phyloP scores from a whole-genome alignment of 2,329 filamentous ascomycete genomes.

The Alternaria consortialis region DNA sequence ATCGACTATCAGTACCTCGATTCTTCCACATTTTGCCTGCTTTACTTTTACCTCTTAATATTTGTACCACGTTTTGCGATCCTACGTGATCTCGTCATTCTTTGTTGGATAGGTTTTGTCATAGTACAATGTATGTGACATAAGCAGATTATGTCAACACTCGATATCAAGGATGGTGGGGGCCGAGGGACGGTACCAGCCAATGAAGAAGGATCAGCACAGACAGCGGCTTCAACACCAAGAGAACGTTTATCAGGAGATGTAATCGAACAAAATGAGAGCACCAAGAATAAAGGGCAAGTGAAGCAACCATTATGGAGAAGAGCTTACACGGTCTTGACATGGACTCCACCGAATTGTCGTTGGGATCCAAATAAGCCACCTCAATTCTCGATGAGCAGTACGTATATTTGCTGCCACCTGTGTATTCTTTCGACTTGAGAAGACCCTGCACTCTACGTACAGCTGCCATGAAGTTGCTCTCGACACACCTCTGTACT shows the following conservation, averaged over 20 bases:
- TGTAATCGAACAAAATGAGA: neutral
- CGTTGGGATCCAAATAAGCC: conserved; percentile 73
- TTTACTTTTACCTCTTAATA: neutral
- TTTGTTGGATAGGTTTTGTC: conserved; percentile 4
- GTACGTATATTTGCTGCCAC: conserved; percentile 4
- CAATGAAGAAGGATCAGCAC: neutral
- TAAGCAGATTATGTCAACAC: conserved; percentile 1
- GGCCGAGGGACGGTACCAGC: neutral
- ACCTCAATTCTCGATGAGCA: conserved; percentile 70
- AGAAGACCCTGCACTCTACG: too few species aligned
- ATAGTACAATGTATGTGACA: conserved; percentile 5
- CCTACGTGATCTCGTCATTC: neutral
- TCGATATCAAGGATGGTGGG: conserved; percentile 1
- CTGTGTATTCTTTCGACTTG: neutral
- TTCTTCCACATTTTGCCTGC: neutral
- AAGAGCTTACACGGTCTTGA: conserved; percentile 48
- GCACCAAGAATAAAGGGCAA: neutral
- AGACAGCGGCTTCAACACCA: neutral
- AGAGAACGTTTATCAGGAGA: neutral
- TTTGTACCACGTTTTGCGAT: neutral
- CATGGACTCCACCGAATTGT: conserved; percentile 71
- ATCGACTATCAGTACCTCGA: conserved; percentile 14
- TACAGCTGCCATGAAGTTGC: neutral
- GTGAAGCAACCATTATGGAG: conserved; percentile 26
- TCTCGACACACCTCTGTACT: neutral